Evolutionary conservation across 129 eudicot genomes (phyloP).

Genomic region (Flaveria sonorensis): DNA sequence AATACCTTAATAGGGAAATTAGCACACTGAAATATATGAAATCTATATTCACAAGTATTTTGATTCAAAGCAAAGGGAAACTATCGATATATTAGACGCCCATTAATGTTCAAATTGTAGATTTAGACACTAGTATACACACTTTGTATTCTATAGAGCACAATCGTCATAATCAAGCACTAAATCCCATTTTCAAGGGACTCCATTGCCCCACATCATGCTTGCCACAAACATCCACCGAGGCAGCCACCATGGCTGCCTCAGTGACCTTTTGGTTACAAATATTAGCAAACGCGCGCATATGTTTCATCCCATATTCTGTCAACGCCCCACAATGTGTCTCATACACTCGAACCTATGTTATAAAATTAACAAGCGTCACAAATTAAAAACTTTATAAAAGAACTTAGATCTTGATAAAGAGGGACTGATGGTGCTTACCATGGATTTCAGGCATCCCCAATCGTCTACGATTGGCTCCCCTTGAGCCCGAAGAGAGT

Average conservation of each 20-base stretch:
- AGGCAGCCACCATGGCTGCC: slow-evolving; percentile 52
- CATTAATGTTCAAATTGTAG: background rate
- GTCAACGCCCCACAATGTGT: slow-evolving; percentile 68
- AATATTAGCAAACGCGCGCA: slow-evolving; percentile 81
- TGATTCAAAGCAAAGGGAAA: slow-evolving; percentile 1
- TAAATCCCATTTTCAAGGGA: slow-evolving; percentile 41
- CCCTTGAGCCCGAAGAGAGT: slow-evolving; percentile 32
- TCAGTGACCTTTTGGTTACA: slow-evolving; percentile 56
- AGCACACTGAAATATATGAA: background rate
- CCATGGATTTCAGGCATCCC: slow-evolving; percentile 92
- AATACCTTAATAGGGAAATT: too few species aligned
- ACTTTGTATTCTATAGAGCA: background rate
- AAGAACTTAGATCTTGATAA: background rate
- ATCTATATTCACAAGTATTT: slow-evolving; percentile 4
- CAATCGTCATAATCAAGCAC: slow-evolving; percentile 39
- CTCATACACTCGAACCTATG: slow-evolving; percentile 67
- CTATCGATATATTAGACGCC: background rate
- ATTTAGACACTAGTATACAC: slow-evolving; percentile 10
- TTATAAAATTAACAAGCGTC: background rate
- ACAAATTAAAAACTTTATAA: background rate
- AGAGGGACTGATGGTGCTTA: slow-evolving; percentile 9
- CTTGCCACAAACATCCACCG: slow-evolving; percentile 46
- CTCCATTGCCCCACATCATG: slow-evolving; percentile 46
- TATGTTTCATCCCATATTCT: slow-evolving; percentile 88
- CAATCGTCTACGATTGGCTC: slow-evolving; percentile 64